Conservation (phyloP, 1,284 basidiomycete species). For the Cutaneotrichosporon curvatum region DNA sequence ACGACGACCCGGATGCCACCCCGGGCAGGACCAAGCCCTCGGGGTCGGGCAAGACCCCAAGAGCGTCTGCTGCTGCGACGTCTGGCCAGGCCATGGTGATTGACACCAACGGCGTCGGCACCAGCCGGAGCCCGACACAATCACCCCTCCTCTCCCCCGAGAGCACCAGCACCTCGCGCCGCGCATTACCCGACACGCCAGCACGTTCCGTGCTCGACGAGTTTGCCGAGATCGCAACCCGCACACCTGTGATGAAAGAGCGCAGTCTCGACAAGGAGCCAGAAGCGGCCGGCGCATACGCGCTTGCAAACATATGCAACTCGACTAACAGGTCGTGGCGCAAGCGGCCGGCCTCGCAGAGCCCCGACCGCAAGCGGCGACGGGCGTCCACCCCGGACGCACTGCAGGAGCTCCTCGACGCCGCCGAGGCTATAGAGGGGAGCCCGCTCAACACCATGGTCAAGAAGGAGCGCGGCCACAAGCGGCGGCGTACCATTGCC, state of each 20-base stretch:
- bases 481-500: conserved; percentile 37
- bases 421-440: conserved; percentile 40
- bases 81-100: neutral
- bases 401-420: conserved; percentile 36
- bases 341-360: conserved; percentile 30
- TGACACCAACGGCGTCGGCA: conserved; percentile 1
- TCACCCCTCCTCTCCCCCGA: conserved; percentile 38
- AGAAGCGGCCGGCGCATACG: conserved; percentile 11
- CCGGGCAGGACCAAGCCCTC: conserved; percentile 3
- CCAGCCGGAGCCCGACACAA: conserved; percentile 28
- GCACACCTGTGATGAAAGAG: conserved; percentile 30
- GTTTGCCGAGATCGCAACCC: conserved; percentile 39
- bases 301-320: conserved; percentile 14
- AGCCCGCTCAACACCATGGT: conserved; percentile 30
- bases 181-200: conserved; percentile 33
- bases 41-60: neutral
- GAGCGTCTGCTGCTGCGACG: neutral
- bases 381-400: conserved; percentile 32
- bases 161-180: conserved; percentile 23
- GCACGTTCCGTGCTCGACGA: conserved; percentile 40
- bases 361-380: conserved; percentile 14
- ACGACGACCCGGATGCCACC: conserved; percentile 17
- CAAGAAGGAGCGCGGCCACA: conserved; percentile 22
- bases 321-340: conserved; percentile 20
- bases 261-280: conserved; percentile 6